Evolutionary conservation across 805 yeast species (phyloP).

Genomic region (Hanseniaspora thailandica): DNA sequence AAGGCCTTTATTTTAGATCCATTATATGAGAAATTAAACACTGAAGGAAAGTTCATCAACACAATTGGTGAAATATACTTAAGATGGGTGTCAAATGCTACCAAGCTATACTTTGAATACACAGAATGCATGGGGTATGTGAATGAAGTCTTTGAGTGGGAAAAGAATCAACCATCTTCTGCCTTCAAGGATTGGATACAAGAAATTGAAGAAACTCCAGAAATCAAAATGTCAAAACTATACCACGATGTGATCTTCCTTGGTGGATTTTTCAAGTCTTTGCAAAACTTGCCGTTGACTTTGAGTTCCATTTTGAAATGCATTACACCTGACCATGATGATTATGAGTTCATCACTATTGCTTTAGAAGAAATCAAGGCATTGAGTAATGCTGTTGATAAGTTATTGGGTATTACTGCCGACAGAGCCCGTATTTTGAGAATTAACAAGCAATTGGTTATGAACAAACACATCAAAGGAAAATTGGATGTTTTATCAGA

Average conservation of each 20-base stretch:
- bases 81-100: constrained; percentile 53
- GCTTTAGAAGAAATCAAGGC: constrained; percentile 45
- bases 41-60: constrained; percentile 55
- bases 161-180: constrained; percentile 31
- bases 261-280: constrained; percentile 43
- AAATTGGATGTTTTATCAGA: background rate
- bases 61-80: constrained; percentile 52
- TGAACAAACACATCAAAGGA: constrained; percentile 21
- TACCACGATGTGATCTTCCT: constrained; percentile 46
- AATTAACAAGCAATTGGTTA: constrained; percentile 32
- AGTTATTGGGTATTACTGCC: constrained; percentile 49
- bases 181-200: constrained; percentile 48
- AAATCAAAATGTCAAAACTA: constrained; percentile 33
- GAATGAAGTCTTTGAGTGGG: constrained; percentile 43
- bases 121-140: constrained; percentile 52
- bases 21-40: constrained; percentile 41
- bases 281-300: constrained; percentile 51
- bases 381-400: constrained; percentile 50
- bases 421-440: constrained; percentile 44
- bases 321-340: constrained; percentile 39
- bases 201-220: constrained; percentile 39
- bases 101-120: constrained; percentile 43
- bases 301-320: constrained; percentile 45
- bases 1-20: constrained; percentile 44
- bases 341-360: constrained; percentile 38